These are phyloP conservation scores for Flaveria brownii DNA, from an alignment of 129 eudicot genomes.

Conservation along the genomic window DNA sequence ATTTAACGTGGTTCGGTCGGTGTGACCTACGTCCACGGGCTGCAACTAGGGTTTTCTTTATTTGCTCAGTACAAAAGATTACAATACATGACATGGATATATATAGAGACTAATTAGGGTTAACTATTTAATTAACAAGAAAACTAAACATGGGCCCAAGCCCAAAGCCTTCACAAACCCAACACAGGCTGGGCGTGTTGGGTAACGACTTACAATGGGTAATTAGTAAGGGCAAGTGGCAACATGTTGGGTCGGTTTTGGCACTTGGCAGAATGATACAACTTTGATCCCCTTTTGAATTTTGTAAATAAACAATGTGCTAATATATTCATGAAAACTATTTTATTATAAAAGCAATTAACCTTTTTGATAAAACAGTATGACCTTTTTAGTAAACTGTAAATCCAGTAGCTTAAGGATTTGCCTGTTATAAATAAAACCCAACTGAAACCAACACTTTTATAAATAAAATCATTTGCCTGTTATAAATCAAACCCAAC, in stretches of 20 bases:
- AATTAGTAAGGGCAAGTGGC: background rate
- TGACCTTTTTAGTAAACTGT: background rate
- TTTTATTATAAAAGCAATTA: background rate
- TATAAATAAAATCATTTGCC: background rate
- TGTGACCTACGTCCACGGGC: no score
- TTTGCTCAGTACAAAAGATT: no score
- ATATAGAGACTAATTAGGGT: no score
- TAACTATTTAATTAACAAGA: no score
- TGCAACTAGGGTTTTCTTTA: no score
- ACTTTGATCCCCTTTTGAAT: background rate
- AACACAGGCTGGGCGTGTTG: background rate
- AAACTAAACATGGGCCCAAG: no score
- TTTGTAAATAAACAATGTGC: background rate
- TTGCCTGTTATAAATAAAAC: background rate
- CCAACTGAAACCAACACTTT: background rate
- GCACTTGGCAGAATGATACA: background rate
- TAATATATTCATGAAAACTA: background rate
- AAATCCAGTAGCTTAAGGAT: background rate
- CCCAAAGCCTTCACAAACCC: no score
- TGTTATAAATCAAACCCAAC: background rate
- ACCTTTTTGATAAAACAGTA: background rate
- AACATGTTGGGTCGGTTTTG: slow-evolving; percentile 5
- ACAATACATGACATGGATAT: no score
- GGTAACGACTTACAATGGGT: background rate
- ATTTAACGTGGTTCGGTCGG: no score